Evolutionary conservation across 306 rosid genomes (phyloP), one percentile per base, ranked within the genome.

Genomic region (Styphnolobium japonicum): DNA sequence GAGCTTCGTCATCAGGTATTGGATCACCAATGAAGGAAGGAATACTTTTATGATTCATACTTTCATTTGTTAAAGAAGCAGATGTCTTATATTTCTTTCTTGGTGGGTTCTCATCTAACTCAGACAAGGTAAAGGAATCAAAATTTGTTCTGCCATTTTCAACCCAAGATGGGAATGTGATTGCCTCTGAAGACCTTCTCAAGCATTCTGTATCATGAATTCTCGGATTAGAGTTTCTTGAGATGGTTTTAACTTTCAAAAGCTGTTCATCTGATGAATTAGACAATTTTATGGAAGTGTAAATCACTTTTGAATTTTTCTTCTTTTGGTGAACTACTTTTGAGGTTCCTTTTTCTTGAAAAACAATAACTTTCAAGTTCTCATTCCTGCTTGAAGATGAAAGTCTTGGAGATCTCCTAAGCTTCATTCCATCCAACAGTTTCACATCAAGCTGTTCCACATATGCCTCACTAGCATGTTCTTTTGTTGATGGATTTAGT

Each of bases 1-100:
- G 97, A 84, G 98, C 97, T 87, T 94, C 97, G 67, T 80, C 87
- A 53, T 81, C 88, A 34, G 93, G 90, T 81, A 92, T 81, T 65
- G 97, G 94, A 83, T 92, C 94, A 71, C 97, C 97, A 78, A 90
- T 37, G 78, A 94, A 94, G 76, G 62, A 87, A 81, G 85, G 7
- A 76, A 37, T 61, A 57, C 12, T 55, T 68, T 66, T 64, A 15
- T 40, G 2, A 16, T 67, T 51, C 60, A 76, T 67, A 40, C 33
- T 40, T 79, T 75, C 60, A 11, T 70, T 29, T 19, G 16, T 34
- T 52, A 69, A 85, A 81, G 81, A 66, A 55, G 40, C 46, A 10
- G 87, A 49, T 51, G 69, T 55, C 48, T 64, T 85, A 34, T 7
- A 76, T 60, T 85, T 89, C 82, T 86, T 75, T 77, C 73, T 81